Evolutionary conservation across 106 monocot genomes (phyloP).

Genomic region (Dendrobium huoshanense): DNA sequence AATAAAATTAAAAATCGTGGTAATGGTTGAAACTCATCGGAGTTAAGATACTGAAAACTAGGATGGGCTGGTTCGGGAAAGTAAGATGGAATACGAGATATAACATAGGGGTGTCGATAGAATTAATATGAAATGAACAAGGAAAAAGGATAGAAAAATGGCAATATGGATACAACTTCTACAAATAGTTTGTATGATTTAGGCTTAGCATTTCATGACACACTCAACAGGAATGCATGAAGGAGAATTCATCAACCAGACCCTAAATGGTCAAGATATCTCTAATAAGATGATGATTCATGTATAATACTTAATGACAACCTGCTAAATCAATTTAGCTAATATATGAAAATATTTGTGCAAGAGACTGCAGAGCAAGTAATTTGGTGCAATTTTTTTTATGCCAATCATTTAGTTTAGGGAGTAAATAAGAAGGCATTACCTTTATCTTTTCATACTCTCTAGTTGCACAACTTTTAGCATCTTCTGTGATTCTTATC

Average conservation of each 20-base stretch:
- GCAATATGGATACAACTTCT: not conserved
- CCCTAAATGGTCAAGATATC: not conserved
- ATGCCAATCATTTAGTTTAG: not conserved
- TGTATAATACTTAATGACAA: not conserved
- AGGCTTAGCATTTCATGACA: not conserved
- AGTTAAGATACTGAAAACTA: not conserved
- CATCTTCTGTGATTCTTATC: conserved; percentile 68
- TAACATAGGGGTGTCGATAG: not conserved
- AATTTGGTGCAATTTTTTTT: not conserved
- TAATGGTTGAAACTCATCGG: not conserved
- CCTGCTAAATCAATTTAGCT: not conserved
- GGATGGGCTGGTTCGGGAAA: not conserved
- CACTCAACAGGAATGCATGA: not conserved
- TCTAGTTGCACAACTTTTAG: conserved; percentile 58
- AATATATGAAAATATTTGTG: not conserved
- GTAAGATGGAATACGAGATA: not conserved
- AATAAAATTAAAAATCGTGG: not conserved
- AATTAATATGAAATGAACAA: not conserved
- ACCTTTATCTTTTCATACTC: conserved; percentile 94
- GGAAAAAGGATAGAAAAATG: too few relatives aligned
- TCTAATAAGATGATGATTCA: not conserved
- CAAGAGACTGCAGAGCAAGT: not conserved
- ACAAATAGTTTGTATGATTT: not conserved
- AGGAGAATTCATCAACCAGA: not conserved
- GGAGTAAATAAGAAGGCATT: not conserved